Evolutionary conservation across 495 filamentous ascomycete genomes (phyloP), one percentile per base, ranked within the genome.

Genomic region (Xylaria curta): DNA sequence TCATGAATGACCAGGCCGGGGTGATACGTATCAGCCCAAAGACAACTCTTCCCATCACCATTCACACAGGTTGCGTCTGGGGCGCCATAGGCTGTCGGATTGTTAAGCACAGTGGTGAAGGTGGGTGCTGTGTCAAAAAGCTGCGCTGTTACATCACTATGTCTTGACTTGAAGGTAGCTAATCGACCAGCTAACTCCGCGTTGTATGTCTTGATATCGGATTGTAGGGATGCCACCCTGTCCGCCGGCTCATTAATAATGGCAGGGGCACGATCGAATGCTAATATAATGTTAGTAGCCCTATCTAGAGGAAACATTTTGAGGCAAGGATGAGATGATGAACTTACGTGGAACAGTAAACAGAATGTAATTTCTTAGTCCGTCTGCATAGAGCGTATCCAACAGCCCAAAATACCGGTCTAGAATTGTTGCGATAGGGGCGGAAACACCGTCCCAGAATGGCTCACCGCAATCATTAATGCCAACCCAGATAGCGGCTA

Each of bases 401-500:
- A 87, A 72, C 6, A 88, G 76, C 4, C 71, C 62, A 58, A 79
- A 78, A 69, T 91, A 89, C 47, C 84, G 80, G 7, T 79, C 74
- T 73, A 87, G 82, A 17, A 90, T 80, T 4, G 58, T 75, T 9
- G 80, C 79, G 36, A 83, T 82, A 66, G 89, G 78, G 9, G 71
- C 73, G 15, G 78, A 78, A 4, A 80, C 75, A 53, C 84, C 62
- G 26, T 64, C 68, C 67, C 74, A 82, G 76, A 84, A 90, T 10
- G 82, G 82, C 69, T 86, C 86, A 0, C 87, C 87, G 17, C 91
- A 81, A 73, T 92, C 90, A 66, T 92, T 92, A 74, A 92, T 86
- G 46, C 90, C 89, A 72, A 91, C 86, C 80, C 86, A 92, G 64
- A 88, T 80, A 4, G 85, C 82, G 77, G 88, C 91, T n/a, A 91